A percentile compares a stretch with the other conserved stretches of the same genome.
phyloP scores from a whole-genome alignment of 2,329 filamentous ascomycete genomes.

The Exophiala viscosa region DNA sequence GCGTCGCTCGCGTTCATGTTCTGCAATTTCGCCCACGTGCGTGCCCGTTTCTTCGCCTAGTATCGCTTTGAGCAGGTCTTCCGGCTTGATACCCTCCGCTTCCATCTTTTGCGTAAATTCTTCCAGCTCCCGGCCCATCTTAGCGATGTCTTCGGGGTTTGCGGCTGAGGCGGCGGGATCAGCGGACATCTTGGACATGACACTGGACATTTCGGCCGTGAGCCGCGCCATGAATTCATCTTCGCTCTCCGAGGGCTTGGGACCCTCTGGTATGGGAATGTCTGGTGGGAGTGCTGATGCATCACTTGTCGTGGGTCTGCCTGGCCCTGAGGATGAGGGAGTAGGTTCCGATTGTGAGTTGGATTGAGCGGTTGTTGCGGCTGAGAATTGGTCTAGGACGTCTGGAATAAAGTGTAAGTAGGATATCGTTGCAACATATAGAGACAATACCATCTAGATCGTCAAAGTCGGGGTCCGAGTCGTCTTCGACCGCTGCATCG shows the following conservation, averaged over 20 bases:
- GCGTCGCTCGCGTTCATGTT: conserved; percentile 22
- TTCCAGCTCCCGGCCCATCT: conserved; percentile 29
- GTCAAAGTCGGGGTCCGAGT: conserved; percentile 88
- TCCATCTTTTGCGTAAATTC: conserved; percentile 34
- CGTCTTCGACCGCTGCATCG: conserved; percentile 46
- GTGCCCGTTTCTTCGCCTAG: conserved; percentile 29
- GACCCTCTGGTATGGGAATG: conserved; percentile 31
- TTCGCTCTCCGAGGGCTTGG: conserved; percentile 27
- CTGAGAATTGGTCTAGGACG: conserved; percentile 85
- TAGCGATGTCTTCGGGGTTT: conserved; percentile 24
- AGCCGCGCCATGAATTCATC: conserved; percentile 28
- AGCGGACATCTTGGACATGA: conserved; percentile 23
- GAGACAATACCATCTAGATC: conserved; percentile 73
- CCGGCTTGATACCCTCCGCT: conserved; percentile 30
- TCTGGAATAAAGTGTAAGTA: conserved; percentile 51
- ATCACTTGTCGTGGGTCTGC: conserved; percentile 28
- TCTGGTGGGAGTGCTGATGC: conserved; percentile 18
- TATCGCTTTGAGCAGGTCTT: conserved; percentile 33
- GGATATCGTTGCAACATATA: neutral
- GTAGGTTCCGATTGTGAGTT: conserved; percentile 33
- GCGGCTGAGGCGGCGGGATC: conserved; percentile 23
- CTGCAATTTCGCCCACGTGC: conserved; percentile 15
- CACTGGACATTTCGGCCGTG: conserved; percentile 28
- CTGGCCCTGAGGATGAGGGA: conserved; percentile 37
- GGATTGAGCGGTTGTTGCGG: conserved; percentile 36